Base-by-base conservation (phyloP, 2,329 filamentous ascomycete species). In the Penicillium polonicum region DNA sequence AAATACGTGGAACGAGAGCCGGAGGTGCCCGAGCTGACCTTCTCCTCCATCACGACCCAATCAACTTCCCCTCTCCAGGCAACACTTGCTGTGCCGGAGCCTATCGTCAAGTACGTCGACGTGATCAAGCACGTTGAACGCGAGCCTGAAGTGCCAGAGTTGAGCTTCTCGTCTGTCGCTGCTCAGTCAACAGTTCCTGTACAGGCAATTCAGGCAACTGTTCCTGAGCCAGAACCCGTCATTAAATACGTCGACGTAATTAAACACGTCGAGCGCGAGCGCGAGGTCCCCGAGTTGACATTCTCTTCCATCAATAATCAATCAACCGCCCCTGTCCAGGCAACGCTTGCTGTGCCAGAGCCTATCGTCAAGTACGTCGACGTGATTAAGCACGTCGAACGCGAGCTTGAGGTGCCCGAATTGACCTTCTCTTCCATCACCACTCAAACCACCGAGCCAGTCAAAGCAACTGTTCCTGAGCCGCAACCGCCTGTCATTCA, bases 91-190 rank as follows among this genome's bases (percentile, higher is more conserved):
- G 64, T 65, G 29, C 65, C 65, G 2, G 65, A 67, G 38, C 65
- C 61, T 15, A 52, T 61, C 12, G 27, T 65, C 21, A 36, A 60
- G 29, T 59, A 63, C n/a, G 53, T 62, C 29, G 49, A 55, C 36
- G 46, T 55, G 15, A 55, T 55, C n/a, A 55, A 55, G 10, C 29
- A 51, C 12, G 53, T 56, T 10, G 54, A 56, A 27, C 48, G 35
- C 55, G 35, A 57, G 56, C 9, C 54, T 36, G 46, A 60, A 27
- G 58, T 69, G 25, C 64, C 59, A 31, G 58, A 61, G 44, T 57
- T 68, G 29, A 65, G 65, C 2, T 50, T 78, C 36, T 78, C 76
- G 1, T 60, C 68, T 25, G 69, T 78, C 49, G 52, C 68, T 17
- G 64, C 70, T 2, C 68, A 76, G 59, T 59, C 60, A 6, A 71